phyloP scores from a whole-genome alignment of 2,329 filamentous ascomycete species.

The Nemania diffusa region DNA sequence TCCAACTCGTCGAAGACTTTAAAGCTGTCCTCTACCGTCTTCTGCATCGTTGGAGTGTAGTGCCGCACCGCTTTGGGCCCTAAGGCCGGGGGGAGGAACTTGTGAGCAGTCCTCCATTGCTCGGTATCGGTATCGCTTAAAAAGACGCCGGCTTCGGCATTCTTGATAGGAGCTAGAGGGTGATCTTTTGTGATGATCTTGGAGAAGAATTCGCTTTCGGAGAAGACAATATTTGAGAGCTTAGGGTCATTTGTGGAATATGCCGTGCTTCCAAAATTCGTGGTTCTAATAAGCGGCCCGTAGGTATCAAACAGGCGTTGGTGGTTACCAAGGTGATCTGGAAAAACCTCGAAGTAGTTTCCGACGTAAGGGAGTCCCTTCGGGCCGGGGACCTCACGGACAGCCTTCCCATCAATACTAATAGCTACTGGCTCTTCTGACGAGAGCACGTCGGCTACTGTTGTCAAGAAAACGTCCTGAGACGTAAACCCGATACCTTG shows the following conservation, averaged over 20 bases:
- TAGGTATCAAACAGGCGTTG: slow-evolving; percentile 64
- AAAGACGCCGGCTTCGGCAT: slow-evolving; percentile 56
- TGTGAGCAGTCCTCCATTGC: slow-evolving; percentile 65
- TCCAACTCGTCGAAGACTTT: slow-evolving; percentile 63
- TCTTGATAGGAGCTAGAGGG: slow-evolving; percentile 57
- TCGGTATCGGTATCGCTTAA: slow-evolving; percentile 62
- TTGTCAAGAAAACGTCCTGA: slow-evolving; percentile 47
- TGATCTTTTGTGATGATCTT: slow-evolving; percentile 64
- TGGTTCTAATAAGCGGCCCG: slow-evolving; percentile 63
- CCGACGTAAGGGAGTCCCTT: slow-evolving; percentile 60
- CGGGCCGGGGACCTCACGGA: slow-evolving; percentile 63
- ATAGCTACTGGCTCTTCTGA: slow-evolving; percentile 53
- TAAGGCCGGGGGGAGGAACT: slow-evolving; percentile 69
- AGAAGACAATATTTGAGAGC: slow-evolving; percentile 58
- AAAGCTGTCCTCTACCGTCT: slow-evolving; percentile 62
- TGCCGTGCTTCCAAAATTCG: slow-evolving; percentile 59
- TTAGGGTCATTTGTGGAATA: slow-evolving; percentile 64
- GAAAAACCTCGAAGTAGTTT: slow-evolving; percentile 65
- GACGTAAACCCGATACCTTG: slow-evolving; percentile 53
- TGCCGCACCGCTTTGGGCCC: slow-evolving; percentile 69
- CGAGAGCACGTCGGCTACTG: slow-evolving; percentile 51
- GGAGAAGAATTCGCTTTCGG: slow-evolving; percentile 63
- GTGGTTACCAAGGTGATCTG: slow-evolving; percentile 68
- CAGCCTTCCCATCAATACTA: slow-evolving; percentile 60
- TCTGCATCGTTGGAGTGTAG: slow-evolving; percentile 69